Evolutionary conservation across 1,139 yeast genomes (phyloP), one percentile per base, ranked within the genome.

Genomic region (Fermentozyma sake): DNA sequence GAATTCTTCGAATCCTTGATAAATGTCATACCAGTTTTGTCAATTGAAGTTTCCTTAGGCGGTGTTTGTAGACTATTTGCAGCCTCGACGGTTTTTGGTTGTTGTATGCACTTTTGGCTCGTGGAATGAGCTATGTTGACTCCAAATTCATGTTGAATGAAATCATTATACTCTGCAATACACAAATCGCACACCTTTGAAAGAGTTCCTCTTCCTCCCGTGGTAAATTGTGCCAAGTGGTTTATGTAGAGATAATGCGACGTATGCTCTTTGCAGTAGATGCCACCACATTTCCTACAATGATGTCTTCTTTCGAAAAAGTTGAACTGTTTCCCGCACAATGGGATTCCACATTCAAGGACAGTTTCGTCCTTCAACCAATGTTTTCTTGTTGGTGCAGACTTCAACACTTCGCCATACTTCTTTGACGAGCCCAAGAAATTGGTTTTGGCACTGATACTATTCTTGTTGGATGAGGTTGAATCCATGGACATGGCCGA

Each of bases 241-340:
- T 86, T 89, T 36, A 89, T 68, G 45, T 73, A 73, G 19, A 73
- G 52, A 38, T 52, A 71, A 44, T 74, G 78, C 16, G 66, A 60
- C 6, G 78, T 62, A 39, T 76, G 78, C 33, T 77, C 81, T 28
- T 79, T 79, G 56, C 97, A 89, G 49, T 81, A 89, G 9, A 89
- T 73, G 16, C 86, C 94, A 12, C 97, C 97, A 60, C 97, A 89
- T 48, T 84, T 80, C 28, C 97, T 72, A 51, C 97, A 89, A 57
- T 89, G 97, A 50, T 89, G 97, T 34, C 93, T 76, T 38, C 97
- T 72, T 44, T 87, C 95, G 53, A 85, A 74, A 46, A 82, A 77
- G 27, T 83, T 76, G 53, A 83, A 74, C 32, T 70, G 51, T 53
- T 71, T 71, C 33, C 67, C 61, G 56, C 96, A 87, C n/a, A 39